These are phyloP conservation scores for Ophiostoma himal-ulmi DNA, from an alignment of 2,329 filamentous ascomycete genomes.

Conservation along the genomic window DNA sequence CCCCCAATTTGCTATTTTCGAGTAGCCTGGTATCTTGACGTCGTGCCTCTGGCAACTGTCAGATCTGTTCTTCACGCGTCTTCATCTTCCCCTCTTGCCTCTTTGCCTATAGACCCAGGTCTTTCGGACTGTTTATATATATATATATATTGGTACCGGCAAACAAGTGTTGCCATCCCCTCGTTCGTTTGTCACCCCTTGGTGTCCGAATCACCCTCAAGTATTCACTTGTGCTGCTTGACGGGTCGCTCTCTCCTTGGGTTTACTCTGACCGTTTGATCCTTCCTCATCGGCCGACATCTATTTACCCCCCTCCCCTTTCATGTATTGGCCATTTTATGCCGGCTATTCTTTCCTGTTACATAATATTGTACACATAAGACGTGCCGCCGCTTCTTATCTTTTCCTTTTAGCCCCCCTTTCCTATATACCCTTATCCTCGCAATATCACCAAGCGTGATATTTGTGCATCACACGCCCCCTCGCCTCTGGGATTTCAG, in stretches of 20 bases:
- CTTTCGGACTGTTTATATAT: neutral
- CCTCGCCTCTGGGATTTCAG: neutral
- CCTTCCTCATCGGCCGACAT: neutral
- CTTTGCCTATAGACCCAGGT: neutral
- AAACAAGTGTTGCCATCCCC: slow-evolving; percentile 4
- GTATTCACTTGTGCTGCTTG: neutral
- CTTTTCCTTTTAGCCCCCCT: neutral
- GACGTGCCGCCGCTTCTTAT: neutral
- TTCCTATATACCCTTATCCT: neutral
- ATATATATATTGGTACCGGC: neutral
- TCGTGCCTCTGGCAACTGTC: neutral
- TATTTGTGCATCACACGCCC: neutral
- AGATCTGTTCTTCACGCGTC: neutral
- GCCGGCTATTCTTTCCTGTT: neutral
- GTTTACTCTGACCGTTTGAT: neutral
- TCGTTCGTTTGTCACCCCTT: neutral
- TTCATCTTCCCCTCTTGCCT: neutral
- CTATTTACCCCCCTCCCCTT: no score
- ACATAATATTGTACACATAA: neutral
- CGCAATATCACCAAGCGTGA: neutral
- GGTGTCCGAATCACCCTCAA: neutral
- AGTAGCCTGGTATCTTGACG: neutral
- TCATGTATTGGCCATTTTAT: neutral
- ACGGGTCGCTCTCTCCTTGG: neutral
- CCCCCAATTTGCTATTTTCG: neutral